phyloP scores from a whole-genome alignment of 306 rosid species.

The Styphnolobium japonicum region DNA sequence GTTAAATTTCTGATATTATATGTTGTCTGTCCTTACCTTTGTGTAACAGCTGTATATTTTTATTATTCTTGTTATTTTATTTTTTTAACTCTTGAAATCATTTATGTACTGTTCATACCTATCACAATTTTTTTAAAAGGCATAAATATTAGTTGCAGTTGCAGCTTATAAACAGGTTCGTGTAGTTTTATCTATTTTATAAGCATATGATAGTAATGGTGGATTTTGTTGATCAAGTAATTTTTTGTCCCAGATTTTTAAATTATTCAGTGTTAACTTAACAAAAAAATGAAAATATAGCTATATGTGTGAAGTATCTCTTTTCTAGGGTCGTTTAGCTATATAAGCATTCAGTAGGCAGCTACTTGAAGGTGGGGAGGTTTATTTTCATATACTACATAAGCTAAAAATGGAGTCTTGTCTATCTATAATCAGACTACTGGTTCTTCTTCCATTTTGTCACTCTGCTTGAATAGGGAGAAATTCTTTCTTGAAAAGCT shows the following conservation, averaged over 20 bases:
- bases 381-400: neutral
- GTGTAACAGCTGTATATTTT: neutral
- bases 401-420: neutral
- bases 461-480: neutral
- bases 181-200: neutral
- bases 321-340: neutral
- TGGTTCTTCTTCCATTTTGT: neutral
- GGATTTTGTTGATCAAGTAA: neutral
- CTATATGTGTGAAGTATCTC: neutral
- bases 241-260: neutral
- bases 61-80: neutral
- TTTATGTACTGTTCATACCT: neutral
- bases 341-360: neutral
- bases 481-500: neutral
- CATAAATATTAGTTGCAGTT: neutral
- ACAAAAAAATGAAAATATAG: neutral
- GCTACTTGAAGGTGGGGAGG: neutral
- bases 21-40: slow-evolving; percentile 3
- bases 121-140: neutral
- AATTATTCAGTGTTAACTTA: neutral
- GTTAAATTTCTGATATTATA: slow-evolving; percentile 21
- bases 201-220: neutral
- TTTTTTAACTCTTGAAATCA: neutral
- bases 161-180: neutral
- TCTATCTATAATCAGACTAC: neutral